Evolutionary conservation across 2,329 filamentous ascomycete species (phyloP), one percentile per base, ranked within the genome.

Genomic region (Cytospora mali): DNA sequence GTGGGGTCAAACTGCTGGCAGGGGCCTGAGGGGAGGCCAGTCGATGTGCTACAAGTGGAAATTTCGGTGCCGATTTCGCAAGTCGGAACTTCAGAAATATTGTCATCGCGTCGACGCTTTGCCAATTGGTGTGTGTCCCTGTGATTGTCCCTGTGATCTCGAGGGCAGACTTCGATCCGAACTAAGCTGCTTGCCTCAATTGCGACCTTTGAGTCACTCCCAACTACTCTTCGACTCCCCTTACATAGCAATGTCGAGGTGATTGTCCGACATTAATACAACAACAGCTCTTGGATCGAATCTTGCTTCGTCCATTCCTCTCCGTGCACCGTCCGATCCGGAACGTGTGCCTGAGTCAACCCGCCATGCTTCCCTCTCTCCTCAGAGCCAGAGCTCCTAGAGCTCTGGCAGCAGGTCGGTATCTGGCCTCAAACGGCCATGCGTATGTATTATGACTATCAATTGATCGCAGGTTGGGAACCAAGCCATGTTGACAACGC

Each of bases 121-220:
- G 58, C 21, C 29, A 60, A 48, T 62, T 53, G 56, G 35, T 57
- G 46, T 58, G 42, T 71, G 69, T 72, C 68, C 68, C 68, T 72
- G 69, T 70, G 68, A 69, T 65, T 67, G 65, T 71, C 69, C 69
- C 69, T 72, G 69, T 72, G 70, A 72, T 69, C 61, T 70, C 59
- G 56, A 67, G 59, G 64, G 55, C 42, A 62, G 55, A 59, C 48
- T 58, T 48, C 53, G n/a, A 58, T 51, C 61, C 27, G 48, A n/a
- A 50, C 56, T 58, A 35, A 48, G 51, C 53, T 57, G 46, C 53
- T n/a, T 52, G 35, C 39, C 49, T 58, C 53, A 49, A 28, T 50
- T 11, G 27, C 39, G 28, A 60, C 50, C 59, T 59, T 57, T 68
- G 67, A 70, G 65, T 69, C 66, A 66, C 58, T 39, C 54, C 25